Base-by-base conservation (phyloP, 495 filamentous ascomycete species). In the Astrothelium subdiscretum region DNA sequence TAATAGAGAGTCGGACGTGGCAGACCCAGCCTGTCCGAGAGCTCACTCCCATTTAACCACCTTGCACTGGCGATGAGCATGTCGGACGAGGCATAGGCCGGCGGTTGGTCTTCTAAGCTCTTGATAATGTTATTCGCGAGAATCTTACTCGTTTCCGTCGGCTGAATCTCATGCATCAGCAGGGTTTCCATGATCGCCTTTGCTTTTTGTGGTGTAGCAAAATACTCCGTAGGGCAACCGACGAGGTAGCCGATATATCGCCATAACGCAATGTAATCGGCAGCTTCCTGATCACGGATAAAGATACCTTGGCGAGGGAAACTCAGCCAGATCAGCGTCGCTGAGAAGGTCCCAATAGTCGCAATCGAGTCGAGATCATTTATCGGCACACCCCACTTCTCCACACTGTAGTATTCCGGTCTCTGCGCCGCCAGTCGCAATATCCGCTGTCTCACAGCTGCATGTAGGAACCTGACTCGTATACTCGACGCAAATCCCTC, bases 101-200 rank as follows among this genome's bases (percentile, higher is more conserved):
- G 88, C 0, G 88, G 81, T 6, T 81, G 82, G 26, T 75, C 74
- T 65, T 85, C 77, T 1, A 91, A 75, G 22, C 81, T 78, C 8
- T 80, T 73, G 67, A 92, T 85, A 70, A 91, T 87, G 69, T 92
- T 92, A 68, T 85, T 84, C 0, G 87, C 86, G 2, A 92, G 74
- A 3, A 85, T 70, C 54, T 78, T 77, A 2, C 82, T 84, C 27
- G 79, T 85, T 2, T 77, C 70, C 0, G 81, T 82, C 0, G 89
- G 89, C 60, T 80, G 67, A 42, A 91, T 76, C 69, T 91, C 87
- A 5, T 83, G 75, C 20, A 81, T 68, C 0, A 86, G 62, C 1
- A 89, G 67, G 0, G 80, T 82, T 59, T 91, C 87, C 83, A 90
- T 85, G 63, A 83, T 77, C 0, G 76, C 74, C 63, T 77, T 81